These are phyloP conservation scores for Trichoderma koningiopsis DNA, from an alignment of 2,329 filamentous ascomycete genomes.

Conservation along the genomic window DNA sequence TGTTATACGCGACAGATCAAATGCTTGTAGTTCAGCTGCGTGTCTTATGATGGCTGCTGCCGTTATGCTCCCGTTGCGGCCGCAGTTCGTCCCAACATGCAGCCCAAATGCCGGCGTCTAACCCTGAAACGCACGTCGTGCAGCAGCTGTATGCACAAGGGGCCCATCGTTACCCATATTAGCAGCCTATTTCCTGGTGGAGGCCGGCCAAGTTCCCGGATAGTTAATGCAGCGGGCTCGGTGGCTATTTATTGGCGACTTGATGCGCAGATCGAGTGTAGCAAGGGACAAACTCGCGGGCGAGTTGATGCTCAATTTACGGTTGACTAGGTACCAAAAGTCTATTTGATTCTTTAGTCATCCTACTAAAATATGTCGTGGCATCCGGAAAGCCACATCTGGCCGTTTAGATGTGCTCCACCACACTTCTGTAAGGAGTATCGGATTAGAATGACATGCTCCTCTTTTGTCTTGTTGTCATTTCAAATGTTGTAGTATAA, in stretches of 20 bases:
- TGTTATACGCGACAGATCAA: neutral
- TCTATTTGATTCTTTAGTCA: conserved; percentile 2
- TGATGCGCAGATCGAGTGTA: neutral
- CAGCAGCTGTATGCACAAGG: conserved; percentile 15
- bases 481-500: neutral
- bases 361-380: neutral
- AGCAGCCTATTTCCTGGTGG: neutral
- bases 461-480: neutral
- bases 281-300: neutral
- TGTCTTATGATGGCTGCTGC: neutral
- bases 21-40: neutral
- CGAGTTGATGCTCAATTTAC: neutral
- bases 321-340: neutral
- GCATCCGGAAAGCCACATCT: neutral
- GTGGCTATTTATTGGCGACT: neutral
- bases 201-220: neutral
- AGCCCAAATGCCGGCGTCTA: conserved; percentile 2
- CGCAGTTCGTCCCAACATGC: neutral
- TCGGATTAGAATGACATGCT: neutral
- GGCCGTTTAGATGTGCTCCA: neutral
- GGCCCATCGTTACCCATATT: conserved; percentile 18
- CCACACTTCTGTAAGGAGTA: neutral
- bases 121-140: conserved; percentile 22
- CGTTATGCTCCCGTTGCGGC: neutral
- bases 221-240: neutral